Base-by-base conservation (phyloP, 1,284 basidiomycete genomes). In the Heterobasidion irregulare region DNA sequence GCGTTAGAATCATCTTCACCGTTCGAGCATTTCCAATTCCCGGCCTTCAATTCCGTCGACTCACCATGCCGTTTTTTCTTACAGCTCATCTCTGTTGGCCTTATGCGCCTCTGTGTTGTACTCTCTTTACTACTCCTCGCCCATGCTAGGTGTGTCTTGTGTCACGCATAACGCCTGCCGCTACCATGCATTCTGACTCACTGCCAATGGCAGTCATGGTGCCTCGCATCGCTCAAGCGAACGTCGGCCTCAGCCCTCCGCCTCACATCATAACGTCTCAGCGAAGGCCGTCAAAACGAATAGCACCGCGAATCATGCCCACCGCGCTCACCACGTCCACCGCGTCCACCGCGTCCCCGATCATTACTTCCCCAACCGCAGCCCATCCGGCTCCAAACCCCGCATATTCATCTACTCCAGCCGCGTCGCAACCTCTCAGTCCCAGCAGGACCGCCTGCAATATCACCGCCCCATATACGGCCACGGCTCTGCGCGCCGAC, bases 401-500 rank as follows among this genome's bases (percentile, higher is more conserved):
- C 10, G 9, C 49, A 52, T 50, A n/a, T 48, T 44, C 53, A 44
- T 10, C 54, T 36, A 47, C 54, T 57, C 33, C 55, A 38, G 10
- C 7, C 1, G 46, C 45, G 2, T 16, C 33, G 7, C 19, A 50
- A 47, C 61, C 44, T 47, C 53, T 36, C 58, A 56, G 49, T 53
- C 55, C 58, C 53, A 44, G 54, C 13, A 50, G 58, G 13, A 36
- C 52, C 50, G n/a, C n/a, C 38, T 12, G n/a, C 10, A n/a, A 38
- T 55, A 50, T 18, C 53, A 57, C 8, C 43, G 47, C 9, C 47
- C 56, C 43, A 61, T 65, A 2, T 9, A 58, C 63, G 59, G 53
- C 54, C 63, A 47, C 45, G 50, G 43, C 48, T 62, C 62, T 54
- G 57, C 66, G 9, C 63, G 66, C 32, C 19, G 46, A 6, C 41